Percentiles rank a stretch among this genome's conserved stretches.
phyloP scores from a whole-genome alignment of 2,329 filamentous ascomycete genomes.

The Plectosphaerella sp. region DNA sequence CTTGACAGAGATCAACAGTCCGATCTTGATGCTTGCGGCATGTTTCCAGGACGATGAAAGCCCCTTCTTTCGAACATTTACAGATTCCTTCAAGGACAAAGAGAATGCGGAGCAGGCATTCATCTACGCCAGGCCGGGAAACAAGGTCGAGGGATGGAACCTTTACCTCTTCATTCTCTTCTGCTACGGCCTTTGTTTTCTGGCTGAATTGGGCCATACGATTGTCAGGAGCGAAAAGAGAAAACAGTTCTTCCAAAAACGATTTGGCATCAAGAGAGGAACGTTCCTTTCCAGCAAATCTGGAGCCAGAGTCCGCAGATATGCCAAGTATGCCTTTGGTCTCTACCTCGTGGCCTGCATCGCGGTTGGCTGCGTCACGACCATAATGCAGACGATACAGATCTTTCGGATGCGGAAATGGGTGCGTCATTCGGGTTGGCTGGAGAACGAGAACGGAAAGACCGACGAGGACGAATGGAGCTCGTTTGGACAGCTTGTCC shows the following conservation, averaged over 20 bases:
- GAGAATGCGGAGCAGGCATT: constrained; percentile 11
- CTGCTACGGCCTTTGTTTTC: constrained; percentile 16
- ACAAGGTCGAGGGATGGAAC: constrained; percentile 19
- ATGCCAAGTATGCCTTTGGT: neutral
- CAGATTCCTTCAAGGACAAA: neutral
- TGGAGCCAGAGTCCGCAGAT: neutral
- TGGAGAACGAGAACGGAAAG: constrained; percentile 7
- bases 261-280: neutral
- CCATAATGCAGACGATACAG: neutral
- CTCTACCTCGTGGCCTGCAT: neutral
- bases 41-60: constrained; percentile 20
- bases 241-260: neutral
- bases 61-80: neutral
- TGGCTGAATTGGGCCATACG: constrained; percentile 11
- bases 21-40: constrained; percentile 22
- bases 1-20: constrained; percentile 12
- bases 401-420: constrained; percentile 18
- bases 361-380: neutral
- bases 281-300: neutral
- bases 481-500: constrained; percentile 28
- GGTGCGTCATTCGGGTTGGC: constrained; percentile 19
- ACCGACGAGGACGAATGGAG: constrained; percentile 25
- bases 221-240: neutral
- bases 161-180: constrained; percentile 17
- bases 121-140: constrained; percentile 12